Percentiles rank a stretch among this genome's conserved stretches.
phyloP scores from a whole-genome alignment of 1,139 yeast genomes.

The Meyerozyma elateridarum region DNA sequence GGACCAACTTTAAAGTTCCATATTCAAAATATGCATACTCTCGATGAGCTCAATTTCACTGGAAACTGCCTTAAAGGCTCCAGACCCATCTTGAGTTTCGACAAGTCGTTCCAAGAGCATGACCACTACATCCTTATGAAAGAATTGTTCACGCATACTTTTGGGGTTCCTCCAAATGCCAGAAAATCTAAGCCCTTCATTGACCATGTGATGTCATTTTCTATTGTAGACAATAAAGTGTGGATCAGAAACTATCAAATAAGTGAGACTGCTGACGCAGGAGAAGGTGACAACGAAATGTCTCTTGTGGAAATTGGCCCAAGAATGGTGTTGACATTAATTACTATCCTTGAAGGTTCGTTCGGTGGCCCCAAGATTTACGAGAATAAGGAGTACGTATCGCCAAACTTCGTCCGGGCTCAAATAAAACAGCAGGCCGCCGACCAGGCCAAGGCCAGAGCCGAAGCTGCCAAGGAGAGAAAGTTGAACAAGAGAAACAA shows the following conservation, averaged over 20 bases:
- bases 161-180: constrained; percentile 97
- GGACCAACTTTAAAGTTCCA: constrained; percentile 96
- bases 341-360: constrained; percentile 91
- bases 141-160: constrained; percentile 78
- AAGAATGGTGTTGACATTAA: constrained; percentile 87
- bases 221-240: constrained; percentile 87
- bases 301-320: constrained; percentile 95
- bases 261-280: constrained; percentile 59
- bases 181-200: constrained; percentile 91
- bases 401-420: constrained; percentile 93
- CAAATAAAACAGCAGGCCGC: constrained; percentile 81
- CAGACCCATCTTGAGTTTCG: constrained; percentile 91
- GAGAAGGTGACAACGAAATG: constrained; percentile 54
- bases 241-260: constrained; percentile 97
- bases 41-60: constrained; percentile 92
- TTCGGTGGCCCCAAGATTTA: constrained; percentile 97
- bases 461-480: constrained; percentile 74
- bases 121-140: constrained; percentile 71
- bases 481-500: constrained; percentile 73
- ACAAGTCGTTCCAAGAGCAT: constrained; percentile 55
- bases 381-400: constrained; percentile 93
- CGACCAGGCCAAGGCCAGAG: constrained; percentile 69
- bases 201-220: constrained; percentile 91
- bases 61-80: constrained; percentile 96
- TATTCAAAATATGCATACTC: constrained; percentile 90